These are phyloP conservation scores for Prunus mongolica DNA, from an alignment of 306 rosid genomes.

Conservation along the genomic window DNA sequence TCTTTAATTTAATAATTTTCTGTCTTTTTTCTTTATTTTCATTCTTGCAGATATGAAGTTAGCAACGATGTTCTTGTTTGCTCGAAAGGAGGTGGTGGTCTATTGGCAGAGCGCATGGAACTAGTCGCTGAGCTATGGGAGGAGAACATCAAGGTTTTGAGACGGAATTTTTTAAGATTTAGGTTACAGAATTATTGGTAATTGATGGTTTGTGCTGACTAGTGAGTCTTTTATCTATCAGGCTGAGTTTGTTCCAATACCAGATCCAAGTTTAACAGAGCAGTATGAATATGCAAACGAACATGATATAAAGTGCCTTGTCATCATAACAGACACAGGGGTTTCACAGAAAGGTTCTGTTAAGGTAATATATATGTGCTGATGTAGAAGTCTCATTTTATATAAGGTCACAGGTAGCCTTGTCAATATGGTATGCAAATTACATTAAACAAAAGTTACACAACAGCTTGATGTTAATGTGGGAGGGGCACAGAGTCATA, in stretches of 20 bases:
- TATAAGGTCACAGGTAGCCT: not conserved
- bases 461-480: not conserved
- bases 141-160: slow-evolving; percentile 73
- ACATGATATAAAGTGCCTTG: slow-evolving; percentile 85
- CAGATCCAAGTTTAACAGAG: slow-evolving; percentile 94
- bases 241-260: slow-evolving; percentile 82
- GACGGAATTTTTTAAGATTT: slow-evolving; percentile 12
- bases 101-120: slow-evolving; percentile 80
- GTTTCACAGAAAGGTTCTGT: slow-evolving; percentile 54
- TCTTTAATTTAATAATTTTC: not conserved
- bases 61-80: slow-evolving; percentile 72
- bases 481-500: not conserved
- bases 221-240: slow-evolving; percentile 31
- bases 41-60: slow-evolving; percentile 60
- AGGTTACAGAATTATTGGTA: slow-evolving; percentile 1
- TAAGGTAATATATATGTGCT: slow-evolving; percentile 49
- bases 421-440: not conserved
- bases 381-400: not conserved
- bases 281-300: slow-evolving; percentile 95
- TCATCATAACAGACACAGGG: slow-evolving; percentile 71
- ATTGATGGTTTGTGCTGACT: slow-evolving; percentile 27
- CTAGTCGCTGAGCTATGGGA: slow-evolving; percentile 88
- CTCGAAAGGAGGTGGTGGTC: slow-evolving; percentile 96
- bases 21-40: not conserved
- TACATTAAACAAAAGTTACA: not conserved